Evolutionary conservation across 768 basidiomycete genomes (phyloP), one percentile per base, ranked within the genome.

Genomic region (Rhizopogon vesiculosus): DNA sequence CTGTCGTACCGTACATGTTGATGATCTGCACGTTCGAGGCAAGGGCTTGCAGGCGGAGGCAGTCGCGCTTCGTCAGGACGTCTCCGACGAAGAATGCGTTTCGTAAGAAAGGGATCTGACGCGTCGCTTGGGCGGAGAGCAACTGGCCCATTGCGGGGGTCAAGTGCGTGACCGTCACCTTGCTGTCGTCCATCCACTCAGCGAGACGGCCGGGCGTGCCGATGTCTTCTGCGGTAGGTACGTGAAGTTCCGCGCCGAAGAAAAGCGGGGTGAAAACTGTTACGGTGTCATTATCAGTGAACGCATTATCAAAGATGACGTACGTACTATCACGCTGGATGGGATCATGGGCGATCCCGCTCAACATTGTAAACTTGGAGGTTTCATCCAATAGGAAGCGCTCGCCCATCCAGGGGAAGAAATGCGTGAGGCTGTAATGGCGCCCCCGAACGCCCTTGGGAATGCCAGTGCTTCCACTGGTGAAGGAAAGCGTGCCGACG

Each of bases 1-100:
- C 97, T 19, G 97, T 99, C 7, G 97, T 98, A 15, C 97, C 97
- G 70, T 98, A 99, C 97, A 99, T 99, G 78, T 99, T 99, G 72
- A 98, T 87, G 67, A 99, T 98, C 35, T 85, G 78, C 13, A 95
- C 93, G 63, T 98, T 97, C 12, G 84, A 76, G 2, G 96, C 97
- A 46, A 99, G 86, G 2, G 90, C 80, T 69, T 99, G 97, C 3
- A 99, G 80, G 38, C 97, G 90, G 42, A 89, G 83, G 65, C 96
- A 98, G 70, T 99, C 97, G 43, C 97, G 90, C 72, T 98, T 99
- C 58, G 97, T 98, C 54, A 99, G 85, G 42, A 98, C 86, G 67
- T 99, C 97, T n/a, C 97, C 97, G 44, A 99, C 97, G 68, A 99
- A 98, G 78, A 99, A 98, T 9, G 97, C 97, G 64, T 89, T 93